Evolutionary conservation across 495 filamentous ascomycete genomes (phyloP), one percentile per base, ranked within the genome.

Genomic region (Trichocladium antarcticum): DNA sequence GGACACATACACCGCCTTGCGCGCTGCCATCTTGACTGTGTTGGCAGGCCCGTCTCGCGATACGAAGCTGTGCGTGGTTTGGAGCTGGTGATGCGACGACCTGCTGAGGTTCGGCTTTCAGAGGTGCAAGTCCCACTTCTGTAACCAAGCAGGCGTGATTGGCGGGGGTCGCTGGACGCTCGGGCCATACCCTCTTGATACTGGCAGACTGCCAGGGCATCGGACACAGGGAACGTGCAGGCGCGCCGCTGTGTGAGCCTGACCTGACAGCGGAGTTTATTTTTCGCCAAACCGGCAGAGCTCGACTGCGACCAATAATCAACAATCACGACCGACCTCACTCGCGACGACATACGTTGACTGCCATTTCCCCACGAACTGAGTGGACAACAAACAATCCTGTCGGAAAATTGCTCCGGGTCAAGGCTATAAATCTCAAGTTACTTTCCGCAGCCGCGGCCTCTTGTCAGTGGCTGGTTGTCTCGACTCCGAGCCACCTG

Each of bases 1-100:
- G 45, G 24, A 15, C n/a, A 71, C 72, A 46, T 72, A 75, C 72
- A 64, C 50, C 55, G 72, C 66, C 60, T 70, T 71, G 55, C 72
- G 64, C 56, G 64, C 57, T 56, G 71, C 61, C 72, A 74, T 73
- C 54, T 57, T 69, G 64, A 61, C 61, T 57, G 63, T 67, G 48
- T 52, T 52, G 51, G 57, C 53, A 22, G 53, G 53, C 51, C 54
- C 53, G 59, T 48, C 42, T 55, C 55, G 44, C 45, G 54, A 46
- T 55, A 44, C 49, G 41, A 41, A 47, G 50, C 45, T 54, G 57
- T 62, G 59, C 50, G 59, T 57, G 48, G 55, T 59, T 62, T 63
- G 60, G 56, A 58, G 51, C 56, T 57, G 43, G 42, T 24, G 49
- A 56, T 46, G 55, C 49, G 36, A 28, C 34, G 32, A 29, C 44